phyloP scores from a whole-genome alignment of 2,329 filamentous ascomycete genomes.

The Fusarium sororula region DNA sequence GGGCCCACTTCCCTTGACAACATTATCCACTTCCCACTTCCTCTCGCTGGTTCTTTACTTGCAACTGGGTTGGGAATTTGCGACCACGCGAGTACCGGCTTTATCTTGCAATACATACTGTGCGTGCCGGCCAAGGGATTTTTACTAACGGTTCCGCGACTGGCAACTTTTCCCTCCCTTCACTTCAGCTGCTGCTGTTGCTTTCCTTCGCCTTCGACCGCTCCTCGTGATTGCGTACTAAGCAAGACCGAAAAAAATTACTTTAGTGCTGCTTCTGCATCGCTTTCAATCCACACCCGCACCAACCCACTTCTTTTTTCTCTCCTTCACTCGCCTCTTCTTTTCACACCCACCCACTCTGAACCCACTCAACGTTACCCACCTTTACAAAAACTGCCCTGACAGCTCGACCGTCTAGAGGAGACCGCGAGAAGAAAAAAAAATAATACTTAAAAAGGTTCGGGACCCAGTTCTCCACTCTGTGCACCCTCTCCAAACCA shows the following conservation, averaged over 20 bases:
- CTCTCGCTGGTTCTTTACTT: conserved; percentile 18
- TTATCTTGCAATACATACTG: conserved; percentile 24
- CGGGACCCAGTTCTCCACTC: conserved; percentile 58
- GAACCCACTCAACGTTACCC: conserved; percentile 39
- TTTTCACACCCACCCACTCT: conserved; percentile 36
- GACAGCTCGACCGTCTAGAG: conserved; percentile 37
- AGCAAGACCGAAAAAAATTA: conserved; percentile 25
- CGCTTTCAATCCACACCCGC: conserved; percentile 35
- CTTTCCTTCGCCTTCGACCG: conserved; percentile 20
- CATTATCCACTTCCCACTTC: conserved; percentile 41
- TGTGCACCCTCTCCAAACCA: conserved; percentile 57
- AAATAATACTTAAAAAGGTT: conserved; percentile 51
- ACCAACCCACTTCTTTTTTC: conserved; percentile 38
- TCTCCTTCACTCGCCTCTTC: conserved; percentile 36
- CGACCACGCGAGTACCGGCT: conserved; percentile 28
- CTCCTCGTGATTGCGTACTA: conserved; percentile 29
- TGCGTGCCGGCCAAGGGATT: conserved; percentile 36
- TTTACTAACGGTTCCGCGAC: conserved; percentile 38
- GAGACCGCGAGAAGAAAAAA: conserved; percentile 38
- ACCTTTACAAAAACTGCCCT: conserved; percentile 45
- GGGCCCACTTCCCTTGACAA: conserved; percentile 42
- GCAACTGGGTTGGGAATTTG: conserved; percentile 29
- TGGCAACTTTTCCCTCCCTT: neutral
- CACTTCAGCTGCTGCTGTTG: neutral
- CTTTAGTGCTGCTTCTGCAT: conserved; percentile 32